phyloP scores from a whole-genome alignment of 495 filamentous ascomycete genomes.

The Penicillium salamii region DNA sequence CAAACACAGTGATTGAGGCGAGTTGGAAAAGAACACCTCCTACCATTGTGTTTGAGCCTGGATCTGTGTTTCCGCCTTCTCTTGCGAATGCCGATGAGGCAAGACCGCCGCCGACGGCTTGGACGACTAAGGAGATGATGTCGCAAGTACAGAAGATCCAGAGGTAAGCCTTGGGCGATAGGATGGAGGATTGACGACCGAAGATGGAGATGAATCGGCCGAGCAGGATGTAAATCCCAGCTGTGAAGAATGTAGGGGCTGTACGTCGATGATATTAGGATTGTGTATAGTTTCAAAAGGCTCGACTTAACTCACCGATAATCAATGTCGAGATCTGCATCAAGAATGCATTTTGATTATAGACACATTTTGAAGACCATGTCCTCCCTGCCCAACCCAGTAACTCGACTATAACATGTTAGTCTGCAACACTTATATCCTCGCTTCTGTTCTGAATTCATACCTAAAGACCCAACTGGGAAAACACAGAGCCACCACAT shows the following conservation, averaged over 20 bases:
- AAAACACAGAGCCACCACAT: constrained; percentile 51
- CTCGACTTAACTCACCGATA: constrained; percentile 48
- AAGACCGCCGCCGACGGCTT: constrained; percentile 54
- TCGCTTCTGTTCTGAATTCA: no score
- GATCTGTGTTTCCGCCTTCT: constrained; percentile 37
- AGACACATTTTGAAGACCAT: constrained; percentile 49
- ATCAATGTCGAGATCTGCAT: constrained; percentile 61
- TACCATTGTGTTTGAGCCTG: constrained; percentile 57
- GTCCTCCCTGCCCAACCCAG: constrained; percentile 56
- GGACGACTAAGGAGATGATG: constrained; percentile 51
- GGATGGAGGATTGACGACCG: constrained; percentile 44
- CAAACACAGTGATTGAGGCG: constrained; percentile 51
- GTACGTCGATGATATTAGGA: no score
- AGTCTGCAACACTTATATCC: not conserved
- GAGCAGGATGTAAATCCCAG: constrained; percentile 57
- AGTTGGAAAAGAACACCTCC: constrained; percentile 58
- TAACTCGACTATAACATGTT: constrained; percentile 37
- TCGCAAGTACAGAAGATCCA: constrained; percentile 55
- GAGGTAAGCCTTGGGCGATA: constrained; percentile 48
- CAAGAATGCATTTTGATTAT: constrained; percentile 37
- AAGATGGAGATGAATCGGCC: constrained; percentile 50
- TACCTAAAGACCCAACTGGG: constrained; percentile 41
- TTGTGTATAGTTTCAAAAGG: no score
- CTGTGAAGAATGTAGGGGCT: constrained; percentile 58
- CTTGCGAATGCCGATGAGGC: constrained; percentile 39